Evolutionary conservation across 2,329 filamentous ascomycete genomes (phyloP), one percentile per base, ranked within the genome.

Genomic region (Fusarium sulawesiense): DNA sequence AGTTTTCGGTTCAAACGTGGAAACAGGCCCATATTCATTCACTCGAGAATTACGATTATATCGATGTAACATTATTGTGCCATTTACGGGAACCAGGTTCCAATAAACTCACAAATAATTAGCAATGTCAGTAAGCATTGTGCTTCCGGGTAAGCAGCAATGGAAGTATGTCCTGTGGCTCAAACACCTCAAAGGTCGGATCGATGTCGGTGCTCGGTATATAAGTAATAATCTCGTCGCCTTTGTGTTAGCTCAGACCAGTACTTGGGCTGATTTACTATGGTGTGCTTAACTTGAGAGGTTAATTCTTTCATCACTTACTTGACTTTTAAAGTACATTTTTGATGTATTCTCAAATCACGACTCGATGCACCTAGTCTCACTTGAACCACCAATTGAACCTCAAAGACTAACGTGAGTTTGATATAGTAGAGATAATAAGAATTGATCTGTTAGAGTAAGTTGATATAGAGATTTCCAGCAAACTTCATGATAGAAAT

Each of bases 261-360:
- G 18, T 2, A n/a, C 10, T 37, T n/a, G 10, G 10, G 3, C 18
- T n/a, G 2, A 2, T 10, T 37, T 0, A 11, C 16, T 4, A 10
- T n/a, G 10, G 2, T 37, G 34, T 37, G 7, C 6, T n/a, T 12
- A 12, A 37, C 6, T 37, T 37, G 6, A 12, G 18, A n/a, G 34
- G 34, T 7, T 6, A 12, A 10, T 12, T 6, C 4, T n/a, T 37
- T 5, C 11, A 18, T 37, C 11, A n/a, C 34, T 18, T 37, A 37
- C 3, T 10, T 37, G 34, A 12, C 18, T n/a, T 6, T 18, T 37
- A 37, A 37, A 5, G 6, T n/a, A 6, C 5, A n/a, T 11, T 37
- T 7, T 12, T 0, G 18, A 37, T 11, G 32, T 3, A 34, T 34
- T 13, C 6, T 18, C 16, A 37, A 37, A 5, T 18, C 6, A 37